Evolutionary conservation across 768 basidiomycete genomes (phyloP), one percentile per base, ranked within the genome.

Genomic region (Collybia sp.): DNA sequence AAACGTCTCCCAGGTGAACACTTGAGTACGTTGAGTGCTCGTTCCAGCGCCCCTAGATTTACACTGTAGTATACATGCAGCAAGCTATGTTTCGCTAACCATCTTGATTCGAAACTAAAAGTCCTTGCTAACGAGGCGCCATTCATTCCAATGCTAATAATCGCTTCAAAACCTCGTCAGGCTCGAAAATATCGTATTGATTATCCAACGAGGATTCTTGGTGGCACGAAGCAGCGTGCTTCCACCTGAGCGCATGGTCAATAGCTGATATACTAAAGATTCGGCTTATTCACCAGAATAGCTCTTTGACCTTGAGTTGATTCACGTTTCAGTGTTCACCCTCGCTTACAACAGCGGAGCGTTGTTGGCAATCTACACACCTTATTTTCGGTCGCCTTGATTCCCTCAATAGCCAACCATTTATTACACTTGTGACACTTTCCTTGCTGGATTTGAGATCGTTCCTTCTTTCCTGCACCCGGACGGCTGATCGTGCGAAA

Each of bases 221-320:
- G 56, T 92, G 89, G 54, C 89, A 92, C 13, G 75, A 53, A 1
- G 85, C 85, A 20, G 88, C 89, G 56, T 92, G 89, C 62, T 92
- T 88, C 85, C 84, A 88, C 85, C 83, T 84, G 25, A 25, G 18
- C 35, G 35, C 35, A 19, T 11, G 20, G 12, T 16, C 18, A 16
- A 39, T 16, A 36, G 36, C 31, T n/a, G 11, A 11, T 10, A n/a
- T 25, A 25, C 25, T 6, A 6, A 36, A 17, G 37, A 9, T 11
- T 30, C 32, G 15, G 16, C 37, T 15, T n/a, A 69, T 77, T 42
- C 56, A 88, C 87, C 88, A 90, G 56, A 81, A 81, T 5, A 90
- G 71, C 53, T 89, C 87, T 53, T 78, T 80, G 30, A 87, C 82
- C 84, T 85, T 43, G 16, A 30, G 15, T 12, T 3, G 35, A n/a